Evolutionary conservation across 2,329 filamentous ascomycete species (phyloP).

Genomic region (Hymenoscyphus scutula): DNA sequence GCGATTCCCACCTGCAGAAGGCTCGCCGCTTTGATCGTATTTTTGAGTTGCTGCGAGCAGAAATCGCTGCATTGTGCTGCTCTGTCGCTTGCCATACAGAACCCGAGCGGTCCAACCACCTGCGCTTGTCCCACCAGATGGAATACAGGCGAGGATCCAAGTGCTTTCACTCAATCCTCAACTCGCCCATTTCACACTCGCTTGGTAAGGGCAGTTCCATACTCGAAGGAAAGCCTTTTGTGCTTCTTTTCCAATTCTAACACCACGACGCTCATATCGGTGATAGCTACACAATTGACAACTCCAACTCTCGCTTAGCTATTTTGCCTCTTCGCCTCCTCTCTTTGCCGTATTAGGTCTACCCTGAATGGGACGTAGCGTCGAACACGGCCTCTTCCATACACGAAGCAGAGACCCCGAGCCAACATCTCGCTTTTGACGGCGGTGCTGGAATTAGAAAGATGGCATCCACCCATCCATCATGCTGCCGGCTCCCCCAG

Average conservation of each 20-base stretch:
- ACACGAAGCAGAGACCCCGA: slow-evolving; percentile 1
- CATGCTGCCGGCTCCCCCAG: slow-evolving; percentile 11
- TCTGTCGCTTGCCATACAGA: background rate
- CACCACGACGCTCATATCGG: too few relatives aligned
- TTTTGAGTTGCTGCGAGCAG: background rate
- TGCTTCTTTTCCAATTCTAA: background rate
- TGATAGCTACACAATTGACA: background rate
- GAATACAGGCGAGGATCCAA: background rate
- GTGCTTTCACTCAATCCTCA: background rate
- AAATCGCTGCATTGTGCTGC: slow-evolving; percentile 5
- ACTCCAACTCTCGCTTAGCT: background rate
- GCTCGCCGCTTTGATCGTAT: slow-evolving; percentile 9
- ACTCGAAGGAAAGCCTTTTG: background rate
- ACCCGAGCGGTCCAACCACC: slow-evolving; percentile 3
- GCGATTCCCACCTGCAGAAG: slow-evolving; percentile 4
- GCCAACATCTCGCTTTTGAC: background rate
- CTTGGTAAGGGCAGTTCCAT: background rate
- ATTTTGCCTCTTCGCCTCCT: background rate
- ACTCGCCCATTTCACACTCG: background rate
- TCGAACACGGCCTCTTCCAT: slow-evolving; percentile 20
- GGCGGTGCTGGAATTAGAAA: slow-evolving; percentile 9
- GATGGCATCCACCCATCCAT: slow-evolving; percentile 1
- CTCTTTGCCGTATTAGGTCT: background rate
- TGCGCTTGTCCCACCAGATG: background rate
- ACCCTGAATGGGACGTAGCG: slow-evolving; percentile 17